Percentiles rank a stretch among this genome's conserved stretches.
Evolutionary conservation across 2,329 filamentous ascomycete genomes (phyloP).

Genomic region (Ceratocystis colombiana): DNA sequence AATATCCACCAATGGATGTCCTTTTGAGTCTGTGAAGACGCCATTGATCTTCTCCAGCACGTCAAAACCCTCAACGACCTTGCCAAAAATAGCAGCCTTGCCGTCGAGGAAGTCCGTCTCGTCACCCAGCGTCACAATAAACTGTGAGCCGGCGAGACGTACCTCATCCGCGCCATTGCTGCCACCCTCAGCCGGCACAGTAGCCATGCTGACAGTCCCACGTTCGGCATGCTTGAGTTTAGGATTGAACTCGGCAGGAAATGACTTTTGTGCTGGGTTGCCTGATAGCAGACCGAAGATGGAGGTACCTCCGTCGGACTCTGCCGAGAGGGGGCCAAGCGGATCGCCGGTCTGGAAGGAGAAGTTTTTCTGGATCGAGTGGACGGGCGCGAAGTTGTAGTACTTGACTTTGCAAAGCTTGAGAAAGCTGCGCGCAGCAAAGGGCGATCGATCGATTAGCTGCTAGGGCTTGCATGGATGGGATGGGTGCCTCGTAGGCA

Average conservation of each 20-base stretch:
- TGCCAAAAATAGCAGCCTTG: constrained; percentile 89
- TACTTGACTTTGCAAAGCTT: constrained; percentile 99
- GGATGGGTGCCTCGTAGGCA: constrained; percentile 13
- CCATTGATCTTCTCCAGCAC: constrained; percentile 86
- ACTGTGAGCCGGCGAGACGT: constrained; percentile 79
- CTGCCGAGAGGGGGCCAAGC: constrained; percentile 69
- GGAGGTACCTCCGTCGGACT: constrained; percentile 85
- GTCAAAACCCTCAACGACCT: constrained; percentile 93
- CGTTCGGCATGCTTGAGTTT: constrained; percentile 82
- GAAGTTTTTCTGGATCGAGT: constrained; percentile 88
- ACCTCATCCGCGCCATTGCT: constrained; percentile 65
- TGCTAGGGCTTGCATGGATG: neutral
- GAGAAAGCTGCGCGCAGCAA: constrained; percentile 63
- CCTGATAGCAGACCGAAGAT: constrained; percentile 79
- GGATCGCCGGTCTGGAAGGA: constrained; percentile 95
- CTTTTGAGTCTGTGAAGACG: constrained; percentile 75
- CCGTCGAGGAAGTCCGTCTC: constrained; percentile 84
- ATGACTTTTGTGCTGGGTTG: constrained; percentile 59
- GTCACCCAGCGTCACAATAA: constrained; percentile 83
- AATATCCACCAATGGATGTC: constrained; percentile 85
- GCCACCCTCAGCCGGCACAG: constrained; percentile 62
- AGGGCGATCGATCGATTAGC: constrained; percentile 28
- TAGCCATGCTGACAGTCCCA: constrained; percentile 97
- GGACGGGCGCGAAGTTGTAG: constrained; percentile 92
- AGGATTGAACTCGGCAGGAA: constrained; percentile 71